phyloP scores from a whole-genome alignment of 345 rosid species.

The Salix suchowensis region DNA sequence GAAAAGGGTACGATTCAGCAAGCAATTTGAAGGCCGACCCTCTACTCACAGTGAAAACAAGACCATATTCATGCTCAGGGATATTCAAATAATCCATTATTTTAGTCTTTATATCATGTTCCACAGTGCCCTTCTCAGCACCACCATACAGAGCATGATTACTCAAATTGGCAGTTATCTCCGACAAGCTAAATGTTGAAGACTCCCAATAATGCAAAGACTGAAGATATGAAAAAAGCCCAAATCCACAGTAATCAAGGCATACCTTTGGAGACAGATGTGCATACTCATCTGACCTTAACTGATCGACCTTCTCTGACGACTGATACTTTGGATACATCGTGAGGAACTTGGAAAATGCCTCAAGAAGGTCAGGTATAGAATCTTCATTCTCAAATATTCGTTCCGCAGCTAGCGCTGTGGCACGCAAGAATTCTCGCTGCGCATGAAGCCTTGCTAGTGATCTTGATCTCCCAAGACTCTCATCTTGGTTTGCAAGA shows the following conservation, averaged over 20 bases:
- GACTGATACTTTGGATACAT: conserved; percentile 90
- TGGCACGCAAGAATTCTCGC: conserved; percentile 83
- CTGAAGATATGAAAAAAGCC: conserved; percentile 87
- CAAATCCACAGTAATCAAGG: conserved; percentile 97
- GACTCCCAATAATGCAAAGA: conserved; percentile 95
- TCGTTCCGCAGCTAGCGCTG: conserved; percentile 80
- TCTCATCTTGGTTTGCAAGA: conserved; percentile 50
- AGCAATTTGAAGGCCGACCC: conserved; percentile 96
- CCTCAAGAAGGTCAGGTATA: conserved; percentile 59
- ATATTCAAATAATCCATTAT: conserved; percentile 96
- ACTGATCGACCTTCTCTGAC: conserved; percentile 77
- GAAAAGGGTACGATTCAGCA: conserved; percentile 93
- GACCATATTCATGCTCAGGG: conserved; percentile 94
- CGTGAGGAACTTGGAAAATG: conserved; percentile 59
- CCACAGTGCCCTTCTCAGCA: conserved; percentile 84
- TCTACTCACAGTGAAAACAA: conserved; percentile 98
- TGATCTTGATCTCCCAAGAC: conserved; percentile 83
- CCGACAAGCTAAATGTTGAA: conserved; percentile 92
- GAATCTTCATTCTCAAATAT: conserved; percentile 65
- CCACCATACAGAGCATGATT: conserved; percentile 94
- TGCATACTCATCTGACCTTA: conserved; percentile 69
- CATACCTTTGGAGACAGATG: conserved; percentile 92
- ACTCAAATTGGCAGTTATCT: conserved; percentile 89
- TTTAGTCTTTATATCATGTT: conserved; percentile 81
- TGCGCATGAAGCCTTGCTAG: conserved; percentile 94